Conservation (phyloP, 2,329 filamentous ascomycete genomes). For the Pseudogymnoascus sp. region DNA sequence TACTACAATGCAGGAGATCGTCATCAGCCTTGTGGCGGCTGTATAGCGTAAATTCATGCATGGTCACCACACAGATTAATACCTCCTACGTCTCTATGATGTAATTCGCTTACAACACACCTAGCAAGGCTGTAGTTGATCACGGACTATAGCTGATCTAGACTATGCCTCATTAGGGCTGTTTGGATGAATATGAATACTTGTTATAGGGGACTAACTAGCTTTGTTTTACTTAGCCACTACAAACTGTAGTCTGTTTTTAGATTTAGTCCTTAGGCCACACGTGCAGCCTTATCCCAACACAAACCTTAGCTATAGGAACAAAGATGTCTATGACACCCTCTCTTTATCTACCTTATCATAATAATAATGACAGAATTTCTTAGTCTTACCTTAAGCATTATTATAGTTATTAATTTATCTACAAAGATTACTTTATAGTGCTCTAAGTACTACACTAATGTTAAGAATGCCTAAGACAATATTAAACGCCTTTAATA, state of each 20-base stretch:
- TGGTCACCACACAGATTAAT: neutral
- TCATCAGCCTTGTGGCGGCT: neutral
- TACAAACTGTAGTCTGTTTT: too few relatives aligned
- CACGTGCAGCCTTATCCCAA: neutral
- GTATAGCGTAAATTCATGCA: slow-evolving; percentile 6
- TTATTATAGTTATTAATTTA: slow-evolving; percentile 32
- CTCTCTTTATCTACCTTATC: slow-evolving; percentile 13
- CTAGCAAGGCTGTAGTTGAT: neutral
- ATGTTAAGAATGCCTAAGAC: slow-evolving; percentile 25
- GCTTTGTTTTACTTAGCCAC: neutral
- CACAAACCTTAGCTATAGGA: neutral
- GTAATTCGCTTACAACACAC: neutral
- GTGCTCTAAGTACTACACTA: slow-evolving; percentile 30
- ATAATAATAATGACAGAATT: slow-evolving; percentile 12
- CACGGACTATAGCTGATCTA: neutral
- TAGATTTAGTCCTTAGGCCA: too few relatives aligned
- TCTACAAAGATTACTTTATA: slow-evolving; percentile 29
- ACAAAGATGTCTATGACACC: slow-evolving; percentile 9
- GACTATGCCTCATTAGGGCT: neutral
- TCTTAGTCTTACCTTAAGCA: slow-evolving; percentile 29
- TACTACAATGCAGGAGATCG: slow-evolving; percentile 1
- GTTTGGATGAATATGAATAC: neutral
- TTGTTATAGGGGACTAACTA: neutral
- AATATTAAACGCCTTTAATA: slow-evolving; percentile 28
- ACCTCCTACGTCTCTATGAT: neutral